Base-by-base conservation (phyloP, 2,329 filamentous ascomycete genomes). In the Fusarium pseudonygamai region DNA sequence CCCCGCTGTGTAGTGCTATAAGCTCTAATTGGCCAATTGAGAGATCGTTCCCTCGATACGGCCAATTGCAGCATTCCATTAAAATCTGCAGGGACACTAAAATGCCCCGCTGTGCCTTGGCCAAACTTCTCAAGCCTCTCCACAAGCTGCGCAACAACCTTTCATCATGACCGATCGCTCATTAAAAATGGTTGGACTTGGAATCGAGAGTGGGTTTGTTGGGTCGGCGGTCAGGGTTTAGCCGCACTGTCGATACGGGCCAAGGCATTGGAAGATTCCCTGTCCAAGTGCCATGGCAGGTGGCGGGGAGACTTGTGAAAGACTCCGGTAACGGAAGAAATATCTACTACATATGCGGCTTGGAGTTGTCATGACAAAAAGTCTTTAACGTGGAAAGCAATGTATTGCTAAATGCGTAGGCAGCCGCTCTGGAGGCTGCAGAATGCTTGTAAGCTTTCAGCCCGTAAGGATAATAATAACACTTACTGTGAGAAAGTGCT, bases 141-240 rank as follows among this genome's bases (percentile, higher is more conserved):
- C 71, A 68, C 62, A 69, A 70, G 75, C 71, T 77, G 64, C 64
- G 60, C 59, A 65, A 74, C 67, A 72, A 40, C 56, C 55, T 72
- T 73, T 71, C 68, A 75, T 74, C 72, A 74, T 74, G 72, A 64
- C 60, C 24, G 67, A 74, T 74, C 67, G 55, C 52, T 64, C 59
- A 74, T 46, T 49, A 58, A 39, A 71, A 52, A 60, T 73, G 57
- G 66, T 66, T 71, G 66, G 70, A 67, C n/a, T 72, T 50, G 65
- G 65, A 67, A 50, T 75, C 50, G 58, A 40, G 47, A 70, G 74
- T 73, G 66, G 68, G 60, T 64, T 69, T 67, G 67, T 72, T 64
- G 67, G 75, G 75, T 75, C 75, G 68, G 75, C 75, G 74, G 75
- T 77, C 72, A 77, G 64, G 65, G 73, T 77, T 73, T 71, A 61